Conservation (phyloP, 495 filamentous ascomycete genomes). For the Astrocystis sublimbata region DNA sequence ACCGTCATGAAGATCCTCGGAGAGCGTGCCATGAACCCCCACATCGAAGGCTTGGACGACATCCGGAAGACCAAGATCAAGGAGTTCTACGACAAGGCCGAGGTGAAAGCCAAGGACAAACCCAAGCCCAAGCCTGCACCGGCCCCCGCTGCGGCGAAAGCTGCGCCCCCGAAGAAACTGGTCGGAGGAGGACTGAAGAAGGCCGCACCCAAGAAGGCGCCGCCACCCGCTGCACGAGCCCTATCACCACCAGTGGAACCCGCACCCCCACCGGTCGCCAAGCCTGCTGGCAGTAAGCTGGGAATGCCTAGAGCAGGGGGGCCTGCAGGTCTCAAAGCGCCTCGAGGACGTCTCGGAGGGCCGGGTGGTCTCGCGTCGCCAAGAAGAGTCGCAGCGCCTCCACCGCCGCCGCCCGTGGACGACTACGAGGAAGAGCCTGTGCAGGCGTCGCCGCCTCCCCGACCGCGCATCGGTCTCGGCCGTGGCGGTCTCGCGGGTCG, state of each 20-base stretch:
- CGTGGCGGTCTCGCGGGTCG: conserved; percentile 82
- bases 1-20: conserved; percentile 99
- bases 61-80: conserved; percentile 96
- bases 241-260: conserved; percentile 47
- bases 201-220: conserved; percentile 46
- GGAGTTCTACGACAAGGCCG: conserved; percentile 86
- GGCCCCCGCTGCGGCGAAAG: conserved; percentile 61
- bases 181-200: conserved; percentile 49
- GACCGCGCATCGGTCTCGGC: conserved; percentile 67
- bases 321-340: conserved; percentile 68
- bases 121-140: conserved; percentile 90
- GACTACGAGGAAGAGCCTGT: conserved; percentile 65
- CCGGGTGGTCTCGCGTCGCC: conserved; percentile 64
- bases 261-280: conserved; percentile 47
- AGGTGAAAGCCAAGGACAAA: conserved; percentile 96
- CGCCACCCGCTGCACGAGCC: conserved; percentile 44
- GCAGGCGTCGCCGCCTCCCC: conserved; percentile 58
- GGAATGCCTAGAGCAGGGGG: conserved; percentile 66
- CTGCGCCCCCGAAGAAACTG: conserved; percentile 53
- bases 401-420: conserved; percentile 46
- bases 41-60: conserved; percentile 93
- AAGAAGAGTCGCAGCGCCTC: conserved; percentile 60
- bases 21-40: conserved; percentile 92
- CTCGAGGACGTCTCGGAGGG: conserved; percentile 62
- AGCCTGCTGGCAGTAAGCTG: conserved; percentile 50